Percentiles rank a stretch among this genome's conserved stretches.
Conservation (phyloP, 495 filamentous ascomycete species). For the Talaromyces thailandensis region DNA sequence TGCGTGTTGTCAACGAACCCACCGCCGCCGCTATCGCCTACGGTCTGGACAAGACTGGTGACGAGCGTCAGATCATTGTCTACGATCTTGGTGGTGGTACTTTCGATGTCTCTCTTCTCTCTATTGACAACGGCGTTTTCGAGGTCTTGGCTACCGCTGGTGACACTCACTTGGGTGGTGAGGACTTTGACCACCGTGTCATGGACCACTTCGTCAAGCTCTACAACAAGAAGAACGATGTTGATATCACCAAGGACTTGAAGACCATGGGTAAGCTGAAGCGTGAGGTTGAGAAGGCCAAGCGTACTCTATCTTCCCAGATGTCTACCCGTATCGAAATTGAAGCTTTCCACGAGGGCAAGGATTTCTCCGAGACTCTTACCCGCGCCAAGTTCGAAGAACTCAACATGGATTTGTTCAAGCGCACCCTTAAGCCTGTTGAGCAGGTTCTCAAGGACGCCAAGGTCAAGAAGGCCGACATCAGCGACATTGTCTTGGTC, state of each 20-base stretch:
- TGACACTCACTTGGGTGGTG: slow-evolving; percentile 99
- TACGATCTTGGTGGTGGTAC: slow-evolving; percentile 99
- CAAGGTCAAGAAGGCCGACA: slow-evolving; percentile 78
- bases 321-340: slow-evolving; percentile 98
- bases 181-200: slow-evolving; percentile 98
- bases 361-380: slow-evolving; percentile 97
- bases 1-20: slow-evolving; percentile 95
- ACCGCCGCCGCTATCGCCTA: slow-evolving; percentile 84
- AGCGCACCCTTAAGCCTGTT: slow-evolving; percentile 97
- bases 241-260: slow-evolving; percentile 85
- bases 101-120: slow-evolving; percentile 98
- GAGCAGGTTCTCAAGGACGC: slow-evolving; percentile 94
- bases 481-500: slow-evolving; percentile 84
- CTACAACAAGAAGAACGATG: slow-evolving; percentile 97
- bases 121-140: slow-evolving; percentile 94
- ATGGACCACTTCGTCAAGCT: slow-evolving; percentile 96
- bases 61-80: slow-evolving; percentile 86
- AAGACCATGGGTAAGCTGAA: slow-evolving; percentile 99
- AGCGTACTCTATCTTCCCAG: slow-evolving; percentile 96
- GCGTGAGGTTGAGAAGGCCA: slow-evolving; percentile 99
- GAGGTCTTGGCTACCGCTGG: slow-evolving; percentile 97
- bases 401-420: slow-evolving; percentile 97
- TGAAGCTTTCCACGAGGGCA: slow-evolving; percentile 91
- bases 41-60: slow-evolving; percentile 77
- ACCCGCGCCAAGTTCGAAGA: slow-evolving; percentile 99